Conservation (phyloP, 2,329 filamentous ascomycete species). For the Harringtonia aguacate region DNA sequence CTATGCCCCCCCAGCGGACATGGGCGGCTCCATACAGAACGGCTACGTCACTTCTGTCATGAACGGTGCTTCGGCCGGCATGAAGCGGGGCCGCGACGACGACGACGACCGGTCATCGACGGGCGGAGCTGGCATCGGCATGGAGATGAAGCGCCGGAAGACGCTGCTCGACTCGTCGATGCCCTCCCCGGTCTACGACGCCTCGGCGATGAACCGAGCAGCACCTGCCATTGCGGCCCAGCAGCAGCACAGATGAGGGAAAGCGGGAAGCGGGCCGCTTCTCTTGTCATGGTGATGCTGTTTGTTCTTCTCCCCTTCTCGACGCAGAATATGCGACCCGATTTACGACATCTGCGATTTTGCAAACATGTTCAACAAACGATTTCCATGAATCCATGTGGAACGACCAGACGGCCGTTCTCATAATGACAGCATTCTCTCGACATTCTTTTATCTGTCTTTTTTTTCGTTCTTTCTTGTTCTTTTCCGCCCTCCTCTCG, state of each 20-base stretch:
- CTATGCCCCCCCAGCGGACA: conserved; percentile 57
- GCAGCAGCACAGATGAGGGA: conserved; percentile 15
- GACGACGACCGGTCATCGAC: conserved; percentile 28
- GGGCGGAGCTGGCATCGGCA: conserved; percentile 11
- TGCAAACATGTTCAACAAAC: background rate
- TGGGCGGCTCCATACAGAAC: conserved; percentile 43
- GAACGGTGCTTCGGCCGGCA: conserved; percentile 45
- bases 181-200: conserved; percentile 20
- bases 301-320: background rate
- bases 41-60: conserved; percentile 53
- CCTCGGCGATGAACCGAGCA: conserved; percentile 13
- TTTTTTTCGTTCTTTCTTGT: background rate
- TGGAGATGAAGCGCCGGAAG: conserved; percentile 25
- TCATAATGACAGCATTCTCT: background rate
- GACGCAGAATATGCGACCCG: background rate
- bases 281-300: no score
- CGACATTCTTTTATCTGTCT: background rate
- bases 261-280: background rate
- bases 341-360: background rate
- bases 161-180: conserved; percentile 20
- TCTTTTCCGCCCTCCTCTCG: background rate
- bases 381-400: background rate
- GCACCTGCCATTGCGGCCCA: conserved; percentile 17
- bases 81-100: conserved; percentile 32
- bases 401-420: background rate